These are phyloP conservation scores for Ramaria rubella DNA, from an alignment of 768 basidiomycete genomes.

Conservation along the genomic window DNA sequence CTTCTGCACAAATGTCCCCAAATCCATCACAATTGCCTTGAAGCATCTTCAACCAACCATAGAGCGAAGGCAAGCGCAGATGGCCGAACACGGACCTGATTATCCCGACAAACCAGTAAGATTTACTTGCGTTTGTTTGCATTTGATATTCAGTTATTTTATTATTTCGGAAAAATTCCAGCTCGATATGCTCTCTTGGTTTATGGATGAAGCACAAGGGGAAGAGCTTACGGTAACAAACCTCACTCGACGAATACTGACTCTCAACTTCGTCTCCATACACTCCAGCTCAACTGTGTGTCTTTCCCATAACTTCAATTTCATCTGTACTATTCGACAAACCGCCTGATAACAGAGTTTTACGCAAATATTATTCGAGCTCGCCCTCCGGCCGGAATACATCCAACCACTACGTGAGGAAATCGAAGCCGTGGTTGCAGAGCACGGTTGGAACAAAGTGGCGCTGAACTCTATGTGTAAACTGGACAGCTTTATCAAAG, in stretches of 20 bases:
- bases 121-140: no score
- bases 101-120: no score
- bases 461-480: conserved; percentile 9
- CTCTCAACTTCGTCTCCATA: conserved; percentile 36
- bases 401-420: conserved; percentile 10
- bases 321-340: conserved; percentile 19
- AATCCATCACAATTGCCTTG: no score
- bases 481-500: conserved; percentile 15
- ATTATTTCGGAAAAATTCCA: no score
- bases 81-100: no score
- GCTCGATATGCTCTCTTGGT: no score
- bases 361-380: conserved; percentile 7
- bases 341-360: neutral
- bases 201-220: no score
- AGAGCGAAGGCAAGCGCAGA: no score
- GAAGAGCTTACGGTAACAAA: conserved; percentile 21
- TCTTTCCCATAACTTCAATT: conserved; percentile 33
- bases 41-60: no score
- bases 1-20: no score
- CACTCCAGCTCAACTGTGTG: no score
- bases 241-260: conserved; percentile 27
- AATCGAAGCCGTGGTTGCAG: conserved; percentile 1
- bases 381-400: conserved; percentile 13
- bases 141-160: no score
- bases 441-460: conserved; percentile 12